phyloP scores from a whole-genome alignment of 768 basidiomycete genomes.

The Boletus sp. region DNA sequence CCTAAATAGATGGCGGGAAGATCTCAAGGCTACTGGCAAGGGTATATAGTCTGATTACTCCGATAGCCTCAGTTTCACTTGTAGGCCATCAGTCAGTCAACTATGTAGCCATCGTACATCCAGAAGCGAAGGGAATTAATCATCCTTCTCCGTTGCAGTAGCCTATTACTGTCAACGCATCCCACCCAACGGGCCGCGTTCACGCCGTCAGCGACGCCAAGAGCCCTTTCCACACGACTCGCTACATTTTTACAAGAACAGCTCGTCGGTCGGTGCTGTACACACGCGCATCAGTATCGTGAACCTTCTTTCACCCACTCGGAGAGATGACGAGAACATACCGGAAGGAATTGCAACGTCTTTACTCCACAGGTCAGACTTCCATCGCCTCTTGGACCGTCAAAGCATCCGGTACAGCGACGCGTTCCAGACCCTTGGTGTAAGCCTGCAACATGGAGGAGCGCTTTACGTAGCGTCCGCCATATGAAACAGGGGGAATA shows the following conservation, averaged over 20 bases:
- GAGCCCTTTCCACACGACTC: conserved; percentile 68
- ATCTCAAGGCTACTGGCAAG: too few relatives aligned
- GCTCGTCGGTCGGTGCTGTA: conserved; percentile 55
- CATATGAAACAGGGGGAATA: conserved; percentile 40
- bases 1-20: too few relatives aligned
- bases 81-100: too few relatives aligned
- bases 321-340: conserved; percentile 25
- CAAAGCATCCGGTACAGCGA: conserved; percentile 57
- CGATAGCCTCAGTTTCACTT: too few relatives aligned
- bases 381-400: conserved; percentile 66
- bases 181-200: background rate
- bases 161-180: background rate
- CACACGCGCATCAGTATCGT: background rate
- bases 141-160: background rate
- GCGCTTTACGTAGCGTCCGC: conserved; percentile 57
- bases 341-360: conserved; percentile 53
- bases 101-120: background rate
- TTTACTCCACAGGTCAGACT: conserved; percentile 70
- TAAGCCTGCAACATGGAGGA: conserved; percentile 50
- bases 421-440: conserved; percentile 49
- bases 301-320: background rate
- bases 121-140: background rate
- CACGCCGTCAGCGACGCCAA: conserved; percentile 33
- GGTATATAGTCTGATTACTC: too few relatives aligned
- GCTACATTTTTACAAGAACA: conserved; percentile 76